These are phyloP conservation scores for Eudorina sp. DNA, from an alignment of 139 green algal genomes.

Conservation along the genomic window DNA sequence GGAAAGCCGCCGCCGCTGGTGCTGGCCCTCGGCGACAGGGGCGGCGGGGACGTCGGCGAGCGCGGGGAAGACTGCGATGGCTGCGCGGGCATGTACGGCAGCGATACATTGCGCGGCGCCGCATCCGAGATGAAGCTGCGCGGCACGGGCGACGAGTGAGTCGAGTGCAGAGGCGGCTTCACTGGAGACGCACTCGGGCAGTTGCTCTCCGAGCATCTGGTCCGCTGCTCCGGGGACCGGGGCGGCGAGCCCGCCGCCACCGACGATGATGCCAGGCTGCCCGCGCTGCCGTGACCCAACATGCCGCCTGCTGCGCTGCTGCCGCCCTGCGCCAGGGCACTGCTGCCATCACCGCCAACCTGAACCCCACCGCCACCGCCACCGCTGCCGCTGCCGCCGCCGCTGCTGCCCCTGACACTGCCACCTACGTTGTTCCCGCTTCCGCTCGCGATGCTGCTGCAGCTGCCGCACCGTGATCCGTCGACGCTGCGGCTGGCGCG, in stretches of 20 bases:
- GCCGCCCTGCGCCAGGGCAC: too few species aligned
- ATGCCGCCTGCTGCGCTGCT: too few species aligned
- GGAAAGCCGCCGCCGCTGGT: neutral
- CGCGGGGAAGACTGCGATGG: neutral
- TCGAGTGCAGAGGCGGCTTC: neutral
- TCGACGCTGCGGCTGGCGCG: neutral
- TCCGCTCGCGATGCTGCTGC: neutral
- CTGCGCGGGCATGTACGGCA: neutral
- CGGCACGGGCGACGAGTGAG: neutral
- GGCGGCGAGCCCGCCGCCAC: slow-evolving; percentile 3
- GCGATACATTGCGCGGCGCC: neutral
- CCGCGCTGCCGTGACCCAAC: neutral
- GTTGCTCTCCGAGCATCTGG: neutral
- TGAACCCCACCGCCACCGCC: neutral
- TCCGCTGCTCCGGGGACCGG: slow-evolving; percentile 23
- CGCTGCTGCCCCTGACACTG: neutral
- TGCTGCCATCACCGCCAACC: too few species aligned
- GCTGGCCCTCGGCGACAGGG: neutral
- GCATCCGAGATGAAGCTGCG: neutral
- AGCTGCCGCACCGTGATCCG: neutral
- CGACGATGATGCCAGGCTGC: neutral
- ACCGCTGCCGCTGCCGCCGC: neutral
- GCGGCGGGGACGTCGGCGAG: neutral
- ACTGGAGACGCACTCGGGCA: slow-evolving; percentile 22
- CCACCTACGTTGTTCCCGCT: neutral